These are phyloP conservation scores for Beauveria sp. DNA, from an alignment of 2,329 filamentous ascomycete genomes.

Conservation along the genomic window DNA sequence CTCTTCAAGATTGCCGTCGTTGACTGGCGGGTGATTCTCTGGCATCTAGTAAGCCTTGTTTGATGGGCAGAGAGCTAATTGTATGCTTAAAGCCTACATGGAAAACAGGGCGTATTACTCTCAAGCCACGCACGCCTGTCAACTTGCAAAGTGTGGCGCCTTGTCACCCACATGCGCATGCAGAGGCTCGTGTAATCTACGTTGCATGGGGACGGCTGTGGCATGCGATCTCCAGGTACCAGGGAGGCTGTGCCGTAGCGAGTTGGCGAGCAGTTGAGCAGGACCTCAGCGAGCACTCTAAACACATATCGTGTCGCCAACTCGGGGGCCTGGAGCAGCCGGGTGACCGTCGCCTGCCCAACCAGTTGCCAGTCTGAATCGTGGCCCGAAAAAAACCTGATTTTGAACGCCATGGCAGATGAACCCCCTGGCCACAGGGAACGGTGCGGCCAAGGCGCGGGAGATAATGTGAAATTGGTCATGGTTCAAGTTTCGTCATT, in stretches of 20 bases:
- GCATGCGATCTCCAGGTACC: background rate
- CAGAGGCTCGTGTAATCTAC: background rate
- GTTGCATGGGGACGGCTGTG: background rate
- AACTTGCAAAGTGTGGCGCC: background rate
- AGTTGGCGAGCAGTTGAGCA: background rate
- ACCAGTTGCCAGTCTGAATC: background rate
- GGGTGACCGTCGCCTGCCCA: slow-evolving; percentile 1
- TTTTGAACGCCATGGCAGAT: slow-evolving; percentile 2
- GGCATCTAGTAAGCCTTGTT: too few species aligned
- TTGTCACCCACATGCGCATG: background rate
- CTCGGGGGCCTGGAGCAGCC: background rate
- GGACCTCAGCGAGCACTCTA: background rate
- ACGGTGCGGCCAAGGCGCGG: background rate
- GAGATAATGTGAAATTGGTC: slow-evolving; percentile 11
- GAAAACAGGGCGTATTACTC: background rate
- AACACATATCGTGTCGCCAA: background rate
- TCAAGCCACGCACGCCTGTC: background rate
- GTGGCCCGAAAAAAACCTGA: background rate
- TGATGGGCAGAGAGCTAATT: too few species aligned
- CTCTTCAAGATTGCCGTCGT: too few species aligned
- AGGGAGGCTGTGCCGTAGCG: slow-evolving; percentile 1
- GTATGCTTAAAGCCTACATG: too few species aligned
- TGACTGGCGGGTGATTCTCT: too few species aligned
- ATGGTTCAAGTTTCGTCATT: slow-evolving; percentile 13
- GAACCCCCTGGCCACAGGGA: background rate